Percentiles rank a stretch among this genome's conserved stretches.
These are phyloP conservation scores for Thinopyrum elongatum DNA, from an alignment of 176 grass and related monocot genomes.

Conservation along the genomic window DNA sequence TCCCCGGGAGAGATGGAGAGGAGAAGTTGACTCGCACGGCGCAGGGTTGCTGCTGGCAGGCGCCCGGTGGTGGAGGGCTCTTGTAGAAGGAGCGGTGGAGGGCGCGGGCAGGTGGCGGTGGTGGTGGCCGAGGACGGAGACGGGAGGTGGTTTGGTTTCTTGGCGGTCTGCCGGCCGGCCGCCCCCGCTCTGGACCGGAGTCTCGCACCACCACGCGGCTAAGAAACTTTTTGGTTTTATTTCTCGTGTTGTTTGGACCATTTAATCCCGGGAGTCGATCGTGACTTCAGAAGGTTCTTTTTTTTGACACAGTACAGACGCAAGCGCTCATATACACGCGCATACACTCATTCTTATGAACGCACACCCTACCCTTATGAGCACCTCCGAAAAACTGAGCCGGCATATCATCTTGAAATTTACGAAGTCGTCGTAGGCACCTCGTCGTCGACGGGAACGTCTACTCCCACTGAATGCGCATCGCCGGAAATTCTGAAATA, in stretches of 20 bases:
- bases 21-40: background rate
- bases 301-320: too few species aligned
- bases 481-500: too few species aligned
- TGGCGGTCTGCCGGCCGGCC: constrained; percentile 40
- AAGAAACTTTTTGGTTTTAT: background rate
- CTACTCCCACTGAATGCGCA: too few species aligned
- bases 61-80: background rate
- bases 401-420: too few species aligned
- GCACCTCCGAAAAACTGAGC: too few species aligned
- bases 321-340: too few species aligned
- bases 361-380: too few species aligned
- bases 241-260: background rate
- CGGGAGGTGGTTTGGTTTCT: background rate
- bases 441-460: too few species aligned
- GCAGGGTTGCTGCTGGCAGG: background rate
- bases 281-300: background rate
- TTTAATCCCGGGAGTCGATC: background rate
- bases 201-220: constrained; percentile 13
- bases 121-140: constrained; percentile 1
- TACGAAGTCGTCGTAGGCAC: too few species aligned
- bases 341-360: too few species aligned
- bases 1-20: background rate
- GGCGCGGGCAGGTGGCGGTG: background rate
- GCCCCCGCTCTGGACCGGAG: constrained; percentile 39
- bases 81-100: constrained; percentile 14